These are phyloP conservation scores for Starmera dryadoides DNA, from an alignment of 805 yeast species.

Conservation along the genomic window DNA sequence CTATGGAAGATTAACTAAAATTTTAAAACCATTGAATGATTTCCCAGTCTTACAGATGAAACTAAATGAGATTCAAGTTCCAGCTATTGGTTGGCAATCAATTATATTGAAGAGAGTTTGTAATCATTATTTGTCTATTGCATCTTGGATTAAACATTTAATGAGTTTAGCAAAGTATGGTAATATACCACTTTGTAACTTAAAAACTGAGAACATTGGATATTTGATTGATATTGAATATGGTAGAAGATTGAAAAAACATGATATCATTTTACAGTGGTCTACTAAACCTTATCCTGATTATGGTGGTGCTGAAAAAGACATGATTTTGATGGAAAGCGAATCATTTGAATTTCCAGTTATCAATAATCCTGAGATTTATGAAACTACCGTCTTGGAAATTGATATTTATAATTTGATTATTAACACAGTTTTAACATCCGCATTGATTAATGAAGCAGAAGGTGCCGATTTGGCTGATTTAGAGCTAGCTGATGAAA, in stretches of 20 bases:
- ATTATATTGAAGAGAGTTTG: constrained; percentile 56
- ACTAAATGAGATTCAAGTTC: constrained; percentile 50
- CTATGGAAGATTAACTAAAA: constrained; percentile 35
- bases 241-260: constrained; percentile 64
- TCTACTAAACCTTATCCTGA: constrained; percentile 74
- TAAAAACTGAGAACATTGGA: constrained; percentile 69
- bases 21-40: constrained; percentile 39
- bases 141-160: constrained; percentile 65
- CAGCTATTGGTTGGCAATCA: constrained; percentile 79
- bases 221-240: constrained; percentile 80
- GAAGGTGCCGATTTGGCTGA: constrained; percentile 79
- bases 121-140: constrained; percentile 65
- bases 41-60: constrained; percentile 61
- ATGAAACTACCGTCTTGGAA: constrained; percentile 72
- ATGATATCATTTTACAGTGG: constrained; percentile 89
- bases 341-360: constrained; percentile 64
- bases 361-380: constrained; percentile 72
- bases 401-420: constrained; percentile 72
- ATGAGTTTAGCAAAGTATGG: constrained; percentile 62
- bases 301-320: constrained; percentile 75
- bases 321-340: constrained; percentile 37
- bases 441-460: constrained; percentile 77
- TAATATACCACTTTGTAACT: constrained; percentile 80
- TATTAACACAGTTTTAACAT: constrained; percentile 79
- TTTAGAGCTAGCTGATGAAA: constrained; percentile 23